Conservation (phyloP, 208 protist genomes). For the Acanthamoeba divionensis region DNA sequence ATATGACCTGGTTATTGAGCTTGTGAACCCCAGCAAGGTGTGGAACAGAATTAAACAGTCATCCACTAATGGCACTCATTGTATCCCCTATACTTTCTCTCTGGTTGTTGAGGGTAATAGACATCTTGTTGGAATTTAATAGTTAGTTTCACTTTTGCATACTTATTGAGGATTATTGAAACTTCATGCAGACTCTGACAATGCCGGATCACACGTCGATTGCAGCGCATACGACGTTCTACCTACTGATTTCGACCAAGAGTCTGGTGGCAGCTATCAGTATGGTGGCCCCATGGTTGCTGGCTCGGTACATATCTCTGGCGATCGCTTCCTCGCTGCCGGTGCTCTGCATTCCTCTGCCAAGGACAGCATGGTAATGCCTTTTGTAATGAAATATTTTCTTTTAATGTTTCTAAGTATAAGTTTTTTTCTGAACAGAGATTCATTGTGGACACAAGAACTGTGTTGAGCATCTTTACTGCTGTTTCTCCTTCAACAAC, state of each 20-base stretch:
- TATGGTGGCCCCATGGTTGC: slow-evolving; percentile 10
- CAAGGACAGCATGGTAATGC: background rate
- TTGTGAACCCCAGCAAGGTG: background rate
- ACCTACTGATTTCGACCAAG: background rate
- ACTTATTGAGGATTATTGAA: background rate
- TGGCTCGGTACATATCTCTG: background rate
- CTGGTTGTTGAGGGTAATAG: background rate
- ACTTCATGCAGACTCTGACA: background rate
- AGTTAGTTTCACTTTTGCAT: background rate
- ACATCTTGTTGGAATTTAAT: background rate
- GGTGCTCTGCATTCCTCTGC: background rate
- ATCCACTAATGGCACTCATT: background rate
- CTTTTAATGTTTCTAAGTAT: background rate
- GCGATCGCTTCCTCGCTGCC: background rate
- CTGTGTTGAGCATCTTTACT: slow-evolving; percentile 25
- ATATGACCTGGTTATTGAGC: background rate
- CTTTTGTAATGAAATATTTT: no score
- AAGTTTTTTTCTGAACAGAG: background rate
- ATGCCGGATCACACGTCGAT: background rate
- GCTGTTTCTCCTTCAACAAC: no score
- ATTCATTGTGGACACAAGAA: background rate
- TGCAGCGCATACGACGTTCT: background rate
- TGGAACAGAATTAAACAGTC: background rate
- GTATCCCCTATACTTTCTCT: slow-evolving; percentile 36
- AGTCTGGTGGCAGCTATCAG: background rate